phyloP scores from a whole-genome alignment of 371 early-diverging fungal genomes.

The Mycotypha africana region DNA sequence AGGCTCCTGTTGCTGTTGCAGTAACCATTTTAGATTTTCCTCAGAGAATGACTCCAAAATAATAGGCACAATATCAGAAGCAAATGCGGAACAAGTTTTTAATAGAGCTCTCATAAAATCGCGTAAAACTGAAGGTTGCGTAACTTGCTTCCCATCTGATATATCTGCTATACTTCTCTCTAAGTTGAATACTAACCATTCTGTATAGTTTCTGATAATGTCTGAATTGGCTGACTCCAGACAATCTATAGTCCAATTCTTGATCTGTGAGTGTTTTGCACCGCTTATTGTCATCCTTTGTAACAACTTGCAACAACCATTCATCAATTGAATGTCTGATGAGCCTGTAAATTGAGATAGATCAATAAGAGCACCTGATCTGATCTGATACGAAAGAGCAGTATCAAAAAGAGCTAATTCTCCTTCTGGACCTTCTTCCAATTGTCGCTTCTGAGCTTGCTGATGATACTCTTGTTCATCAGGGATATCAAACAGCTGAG shows the following conservation, averaged over 20 bases:
- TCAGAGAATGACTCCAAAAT: conserved; percentile 9
- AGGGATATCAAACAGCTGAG: conserved; percentile 18
- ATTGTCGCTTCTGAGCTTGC: neutral
- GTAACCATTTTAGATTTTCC: conserved; percentile 9
- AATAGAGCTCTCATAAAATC: neutral
- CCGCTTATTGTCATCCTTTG: conserved; percentile 11
- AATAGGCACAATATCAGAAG: conserved; percentile 18
- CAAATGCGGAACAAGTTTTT: neutral
- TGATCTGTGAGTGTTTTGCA: neutral
- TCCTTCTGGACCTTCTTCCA: too few species aligned
- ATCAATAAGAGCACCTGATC: conserved; percentile 29
- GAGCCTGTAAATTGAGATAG: conserved; percentile 12
- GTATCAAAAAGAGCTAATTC: too few species aligned
- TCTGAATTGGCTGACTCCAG: conserved; percentile 10
- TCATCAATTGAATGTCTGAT: conserved; percentile 3
- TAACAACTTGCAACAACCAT: conserved; percentile 19
- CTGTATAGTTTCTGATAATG: conserved; percentile 19
- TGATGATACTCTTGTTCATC: conserved; percentile 13
- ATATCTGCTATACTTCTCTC: too few species aligned
- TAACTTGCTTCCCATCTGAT: neutral
- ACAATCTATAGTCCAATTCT: conserved; percentile 19
- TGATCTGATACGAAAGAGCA: conserved; percentile 10
- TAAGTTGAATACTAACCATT: conserved; percentile 24
- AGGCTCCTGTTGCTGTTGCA: too few species aligned
- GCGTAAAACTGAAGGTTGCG: neutral